Base-by-base conservation (phyloP, 140 eudicot species). In the Flaveria floridana region DNA sequence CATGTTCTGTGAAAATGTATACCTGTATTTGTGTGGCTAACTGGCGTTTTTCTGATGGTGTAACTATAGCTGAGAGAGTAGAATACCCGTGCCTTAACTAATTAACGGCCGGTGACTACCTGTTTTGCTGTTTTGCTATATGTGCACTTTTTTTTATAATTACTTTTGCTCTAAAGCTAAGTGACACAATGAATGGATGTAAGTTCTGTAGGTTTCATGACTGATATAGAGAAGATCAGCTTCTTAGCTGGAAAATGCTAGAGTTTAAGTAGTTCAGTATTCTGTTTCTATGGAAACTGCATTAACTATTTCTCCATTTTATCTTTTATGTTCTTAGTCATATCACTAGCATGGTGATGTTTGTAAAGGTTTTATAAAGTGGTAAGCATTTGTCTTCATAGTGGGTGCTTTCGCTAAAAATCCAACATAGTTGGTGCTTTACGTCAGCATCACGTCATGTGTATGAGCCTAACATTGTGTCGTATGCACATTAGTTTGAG, bases 1-100 rank as follows among this genome's bases (percentile, higher is more conserved):
- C 19, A 52, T 34, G 19, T 18, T 65, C 41, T 0, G 18, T 7
- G 2, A 48, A 48, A 62, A 21, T 21, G 15, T 19, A 18, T 65
- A 37, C 56, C 14, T 76, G 75, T 68, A 41, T 42, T 39, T 44
- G 53, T 77, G 52, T 68, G 75, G 70, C 62, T 58, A 77, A 55
- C 16, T 8, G 19, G 12, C 51, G 55, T 16, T 23, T 41, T 25
- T 67, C n/a, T 76, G 75, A 67, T 39, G 18, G 50, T 12, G 50
- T 62, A 46, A 65, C 52, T 62, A 51, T 65, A 51, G 34, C 2
- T 64, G 65, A 71, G 50, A 28, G 50, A 71, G 74, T 67, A n/a
- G 8, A 15, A 53, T 39, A 23, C 47, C 1, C 11, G 25, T 66
- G 46, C 66, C 73, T 65, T 76, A 23, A 76, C 39, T 70, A 70